Base-by-base conservation (phyloP, 176 grass and related monocot genomes). In the Coix lacrymajobi region DNA sequence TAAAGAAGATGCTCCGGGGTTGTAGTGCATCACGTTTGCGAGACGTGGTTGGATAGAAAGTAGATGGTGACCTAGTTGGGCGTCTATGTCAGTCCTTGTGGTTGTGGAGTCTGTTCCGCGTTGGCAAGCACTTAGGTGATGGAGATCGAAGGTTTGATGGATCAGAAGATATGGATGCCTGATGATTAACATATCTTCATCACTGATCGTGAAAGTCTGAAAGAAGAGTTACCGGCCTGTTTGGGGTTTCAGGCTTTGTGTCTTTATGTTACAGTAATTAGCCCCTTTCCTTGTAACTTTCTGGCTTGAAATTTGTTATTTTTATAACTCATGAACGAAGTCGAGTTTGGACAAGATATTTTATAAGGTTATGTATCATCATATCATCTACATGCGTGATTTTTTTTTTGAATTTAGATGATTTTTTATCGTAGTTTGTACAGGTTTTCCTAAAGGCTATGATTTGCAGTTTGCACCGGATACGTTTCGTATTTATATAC, bases 1-100 rank as follows among this genome's bases (percentile, higher is more conserved):
- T 69, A 76, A 81, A 76, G 70, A 61, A 84, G 16, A 30, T 61
- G 69, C 14, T 25, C 13, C 7, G 37, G 16, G 61, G 46, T 85
- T 76, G 70, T 13, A 61, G 51, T 24, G 1, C 63, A 12, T 69
- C 62, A 76, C 22, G 49, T 75, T 80, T 75, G 68, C 28, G 43
- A 57, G 30, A 34, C 67, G 24, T 60, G 69, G 10, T 48, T 39
- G 48, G 62, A 61, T 33, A 57, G 31, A 64, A 61, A 13, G 68
- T 15, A 58, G 45, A 67, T 74, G 37, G 60, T 73, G 75, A 7
- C 34, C 15, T 73, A 29, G 22, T 34, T 58, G 68, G 1, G 38
- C 9, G 60, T 62, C 26, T 30, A 62, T 62, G 60, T 30, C 26
- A 30, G 60, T 62, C 60, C 25, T 15, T 29, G 60, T 62, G 60